Evolutionary conservation across 768 basidiomycete genomes (phyloP), one percentile per base, ranked within the genome.

Genomic region (Crucibulum laeve): DNA sequence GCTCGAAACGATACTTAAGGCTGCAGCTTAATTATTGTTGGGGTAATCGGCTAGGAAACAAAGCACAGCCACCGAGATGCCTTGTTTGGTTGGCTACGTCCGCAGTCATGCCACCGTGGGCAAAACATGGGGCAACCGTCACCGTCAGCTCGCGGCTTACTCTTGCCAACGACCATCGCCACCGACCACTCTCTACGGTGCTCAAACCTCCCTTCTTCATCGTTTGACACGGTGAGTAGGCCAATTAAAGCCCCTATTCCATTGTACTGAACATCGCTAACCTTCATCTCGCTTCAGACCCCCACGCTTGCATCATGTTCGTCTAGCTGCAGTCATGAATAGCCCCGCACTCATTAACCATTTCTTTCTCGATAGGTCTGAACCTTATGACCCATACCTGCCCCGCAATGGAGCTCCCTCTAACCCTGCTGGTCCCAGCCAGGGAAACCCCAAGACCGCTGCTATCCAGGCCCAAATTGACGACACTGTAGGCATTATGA

Each of bases 321-420:
- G 70, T 63, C 38, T 32, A 40, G 40, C 44, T 26, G 11, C 18
- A 23, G 18, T 19, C 38, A 10, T 7, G 18, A 7, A 11, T 23
- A 7, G 10, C 18, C 18, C 23, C 24, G 8, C 49, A 39, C 44
- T 38, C n/a, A 33, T 17, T 38, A 40, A 37, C n/a, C 33, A 48
- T 42, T 35, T 44, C 40, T 50, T 32, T 40, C 10, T 38, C 4
- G 40, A 32, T 63, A 95, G 92, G 92, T 91, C 92, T 61, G 91
- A 95, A 71, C 94, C 92, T 61, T 97, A 97, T 69, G 95, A 98
- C 79, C 95, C 95, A 53, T 98, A 99, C 70, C 77, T 97, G 49
- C 93, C 94, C 51, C 85, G 89, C 56, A 81, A 79, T 63, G 86
- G 87, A 64, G 70, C 79, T 45, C 76, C 81, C 39, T 71, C 84